These are phyloP conservation scores for Silybum marianum DNA, from an alignment of 129 eudicot genomes.

Conservation along the genomic window DNA sequence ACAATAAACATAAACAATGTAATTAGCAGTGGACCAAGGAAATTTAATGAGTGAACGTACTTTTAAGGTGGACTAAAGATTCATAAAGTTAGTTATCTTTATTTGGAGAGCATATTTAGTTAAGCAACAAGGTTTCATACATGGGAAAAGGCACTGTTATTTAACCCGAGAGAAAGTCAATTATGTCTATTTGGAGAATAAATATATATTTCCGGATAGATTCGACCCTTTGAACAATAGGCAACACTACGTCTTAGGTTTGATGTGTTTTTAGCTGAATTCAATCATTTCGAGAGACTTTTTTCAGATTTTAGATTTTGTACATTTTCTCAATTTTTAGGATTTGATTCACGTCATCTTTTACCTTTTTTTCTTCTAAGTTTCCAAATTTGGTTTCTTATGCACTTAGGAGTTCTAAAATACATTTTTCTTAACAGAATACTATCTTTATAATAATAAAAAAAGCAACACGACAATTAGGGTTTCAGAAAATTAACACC, in stretches of 20 bases:
- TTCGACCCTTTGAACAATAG: too few relatives aligned
- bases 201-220: too few relatives aligned
- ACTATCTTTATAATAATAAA: too few relatives aligned
- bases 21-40: neutral
- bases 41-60: neutral
- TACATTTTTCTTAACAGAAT: neutral
- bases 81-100: neutral
- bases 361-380: neutral
- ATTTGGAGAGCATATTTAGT: neutral
- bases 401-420: neutral
- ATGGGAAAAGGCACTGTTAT: too few relatives aligned
- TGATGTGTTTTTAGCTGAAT: too few relatives aligned
- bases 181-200: neutral
- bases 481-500: too few relatives aligned
- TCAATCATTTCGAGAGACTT: too few relatives aligned
- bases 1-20: too few relatives aligned
- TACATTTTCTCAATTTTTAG: too few relatives aligned
- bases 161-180: neutral
- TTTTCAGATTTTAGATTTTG: too few relatives aligned
- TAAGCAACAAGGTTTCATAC: too few relatives aligned
- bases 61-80: neutral
- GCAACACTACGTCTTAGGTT: neutral
- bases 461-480: neutral
- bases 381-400: neutral
- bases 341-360: too few relatives aligned